phyloP scores from a whole-genome alignment of 176 grass and related monocot genomes.

The Bolboschoenus planiculmis region DNA sequence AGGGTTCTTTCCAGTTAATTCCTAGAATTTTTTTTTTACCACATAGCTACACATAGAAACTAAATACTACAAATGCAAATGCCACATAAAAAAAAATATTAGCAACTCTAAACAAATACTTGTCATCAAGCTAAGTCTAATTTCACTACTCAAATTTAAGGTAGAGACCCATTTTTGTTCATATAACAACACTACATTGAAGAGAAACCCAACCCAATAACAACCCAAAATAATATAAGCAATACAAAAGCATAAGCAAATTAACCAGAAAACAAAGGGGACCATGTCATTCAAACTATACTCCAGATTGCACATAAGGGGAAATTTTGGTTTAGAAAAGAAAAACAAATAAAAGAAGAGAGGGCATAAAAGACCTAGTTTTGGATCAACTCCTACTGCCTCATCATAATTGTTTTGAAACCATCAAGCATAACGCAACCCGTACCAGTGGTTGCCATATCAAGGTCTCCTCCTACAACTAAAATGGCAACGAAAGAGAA shows the following conservation, averaged over 20 bases:
- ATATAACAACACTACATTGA: neutral
- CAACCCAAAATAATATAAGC: neutral
- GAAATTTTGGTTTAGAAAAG: neutral
- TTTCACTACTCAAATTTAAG: neutral
- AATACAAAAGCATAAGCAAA: neutral
- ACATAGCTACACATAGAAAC: no score
- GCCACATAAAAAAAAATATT: no score
- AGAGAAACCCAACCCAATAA: neutral
- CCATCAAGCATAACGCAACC: neutral
- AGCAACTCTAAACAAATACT: no score
- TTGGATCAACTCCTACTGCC: neutral
- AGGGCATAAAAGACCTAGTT: neutral
- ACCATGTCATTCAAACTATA: neutral
- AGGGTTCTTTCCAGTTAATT: neutral
- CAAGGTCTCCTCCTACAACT: neutral
- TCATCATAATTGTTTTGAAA: slow-evolving; percentile 3
- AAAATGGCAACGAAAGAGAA: neutral
- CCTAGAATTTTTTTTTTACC: no score
- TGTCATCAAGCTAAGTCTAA: neutral
- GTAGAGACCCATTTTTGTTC: neutral
- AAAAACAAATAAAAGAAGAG: neutral
- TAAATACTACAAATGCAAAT: no score
- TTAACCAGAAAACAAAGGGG: neutral
- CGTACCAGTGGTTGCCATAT: neutral
- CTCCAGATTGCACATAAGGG: neutral